Evolutionary conservation across 495 filamentous ascomycete species (phyloP).

Genomic region (Lophiotrema nucula): DNA sequence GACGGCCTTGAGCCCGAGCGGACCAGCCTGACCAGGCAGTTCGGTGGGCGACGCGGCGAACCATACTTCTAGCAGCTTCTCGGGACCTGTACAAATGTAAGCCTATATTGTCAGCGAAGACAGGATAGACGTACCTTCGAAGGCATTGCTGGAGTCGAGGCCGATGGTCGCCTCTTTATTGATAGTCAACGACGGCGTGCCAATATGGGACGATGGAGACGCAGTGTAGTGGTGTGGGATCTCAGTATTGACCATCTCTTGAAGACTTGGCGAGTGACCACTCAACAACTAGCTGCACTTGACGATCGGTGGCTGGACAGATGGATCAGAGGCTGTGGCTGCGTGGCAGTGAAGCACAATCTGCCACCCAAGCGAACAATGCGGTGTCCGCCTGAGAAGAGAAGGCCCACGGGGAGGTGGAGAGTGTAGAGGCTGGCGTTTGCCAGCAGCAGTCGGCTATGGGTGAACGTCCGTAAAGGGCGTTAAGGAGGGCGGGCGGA

Average conservation of each 20-base stretch:
- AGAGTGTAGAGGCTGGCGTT: conserved; percentile 42
- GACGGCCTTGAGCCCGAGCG: conserved; percentile 83
- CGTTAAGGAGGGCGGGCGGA: conserved; percentile 89
- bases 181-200: conserved; percentile 87
- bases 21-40: conserved; percentile 66
- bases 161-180: conserved; percentile 94
- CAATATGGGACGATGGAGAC: conserved; percentile 72
- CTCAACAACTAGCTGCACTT: conserved; percentile 10
- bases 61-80: conserved; percentile 99
- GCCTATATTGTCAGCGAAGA: conserved; percentile 1
- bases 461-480: conserved; percentile 47
- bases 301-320: neutral
- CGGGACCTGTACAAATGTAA: conserved; percentile 69
- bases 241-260: conserved; percentile 77
- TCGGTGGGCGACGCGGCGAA: conserved; percentile 77
- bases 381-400: conserved; percentile 84
- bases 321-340: conserved; percentile 5
- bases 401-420: conserved; percentile 74
- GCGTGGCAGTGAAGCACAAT: conserved; percentile 57
- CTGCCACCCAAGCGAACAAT: conserved; percentile 88
- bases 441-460: conserved; percentile 45
- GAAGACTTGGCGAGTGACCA: conserved; percentile 28
- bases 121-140: conserved; percentile 83
- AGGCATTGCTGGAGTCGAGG: conserved; percentile 93
- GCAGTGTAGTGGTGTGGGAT: conserved; percentile 77